These are phyloP conservation scores for Guyanaporus albipodus DNA, from an alignment of 768 basidiomycete species.

Conservation along the genomic window DNA sequence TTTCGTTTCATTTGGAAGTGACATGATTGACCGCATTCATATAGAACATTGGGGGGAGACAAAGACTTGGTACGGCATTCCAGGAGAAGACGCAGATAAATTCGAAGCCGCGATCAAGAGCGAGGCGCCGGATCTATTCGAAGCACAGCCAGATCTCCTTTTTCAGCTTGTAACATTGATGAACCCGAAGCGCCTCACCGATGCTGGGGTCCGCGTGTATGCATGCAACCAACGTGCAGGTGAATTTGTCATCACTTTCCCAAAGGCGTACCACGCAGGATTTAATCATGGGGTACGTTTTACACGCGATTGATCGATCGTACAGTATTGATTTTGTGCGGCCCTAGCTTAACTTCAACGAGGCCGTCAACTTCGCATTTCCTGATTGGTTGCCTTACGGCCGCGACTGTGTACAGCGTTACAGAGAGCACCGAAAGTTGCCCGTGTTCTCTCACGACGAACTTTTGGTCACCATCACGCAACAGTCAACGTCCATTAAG, in stretches of 20 bases:
- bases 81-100: slow-evolving; percentile 91
- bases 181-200: slow-evolving; percentile 83
- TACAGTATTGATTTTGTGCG: slow-evolving; percentile 23
- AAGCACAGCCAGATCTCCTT: slow-evolving; percentile 93
- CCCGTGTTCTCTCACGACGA: slow-evolving; percentile 99
- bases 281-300: slow-evolving; percentile 94
- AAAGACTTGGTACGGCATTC: slow-evolving; percentile 99
- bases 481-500: slow-evolving; percentile 87
- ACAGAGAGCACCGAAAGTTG: slow-evolving; percentile 85
- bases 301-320: slow-evolving; percentile 25
- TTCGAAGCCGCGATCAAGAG: slow-evolving; percentile 94
- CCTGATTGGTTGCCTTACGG: slow-evolving; percentile 92
- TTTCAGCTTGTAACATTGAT: slow-evolving; percentile 98
- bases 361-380: slow-evolving; percentile 97
- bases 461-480: slow-evolving; percentile 94
- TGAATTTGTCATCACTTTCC: slow-evolving; percentile 97
- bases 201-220: slow-evolving; percentile 88
- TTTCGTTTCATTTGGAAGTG: slow-evolving; percentile 16
- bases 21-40: slow-evolving; percentile 25
- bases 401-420: slow-evolving; percentile 83
- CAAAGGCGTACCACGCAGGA: slow-evolving; percentile 95
- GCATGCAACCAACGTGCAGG: slow-evolving; percentile 96
- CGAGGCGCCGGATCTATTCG: slow-evolving; percentile 97
- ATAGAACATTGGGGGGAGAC: slow-evolving; percentile 99
- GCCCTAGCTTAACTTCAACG: slow-evolving; percentile 91